Percentiles rank a stretch among this genome's conserved stretches.
Evolutionary conservation across 2,329 filamentous ascomycete species (phyloP).

Genomic region (Penicillium occitanis): DNA sequence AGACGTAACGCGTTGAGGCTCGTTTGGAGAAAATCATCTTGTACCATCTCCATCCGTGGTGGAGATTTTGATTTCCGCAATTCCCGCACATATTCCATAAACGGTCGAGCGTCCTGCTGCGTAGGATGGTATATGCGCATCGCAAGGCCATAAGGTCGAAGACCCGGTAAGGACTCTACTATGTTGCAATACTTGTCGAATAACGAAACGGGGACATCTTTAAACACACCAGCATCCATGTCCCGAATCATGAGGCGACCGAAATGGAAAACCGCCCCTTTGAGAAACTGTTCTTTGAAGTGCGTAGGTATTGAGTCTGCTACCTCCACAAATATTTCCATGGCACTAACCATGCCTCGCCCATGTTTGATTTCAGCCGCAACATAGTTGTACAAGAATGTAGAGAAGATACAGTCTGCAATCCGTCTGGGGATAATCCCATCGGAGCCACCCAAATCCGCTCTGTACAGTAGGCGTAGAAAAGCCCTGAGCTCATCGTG

Average conservation of each 20-base stretch:
- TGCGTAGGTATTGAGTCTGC: conserved; percentile 3
- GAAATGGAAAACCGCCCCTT: conserved; percentile 29
- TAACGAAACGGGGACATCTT: conserved; percentile 29
- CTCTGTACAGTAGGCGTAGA: conserved; percentile 33
- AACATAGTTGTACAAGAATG: conserved; percentile 35
- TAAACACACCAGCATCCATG: conserved; percentile 25
- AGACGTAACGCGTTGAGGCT: conserved; percentile 42
- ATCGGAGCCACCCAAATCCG: conserved; percentile 30
- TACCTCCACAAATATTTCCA: conserved; percentile 30
- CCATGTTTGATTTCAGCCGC: conserved; percentile 38
- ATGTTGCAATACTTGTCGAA: conserved; percentile 37
- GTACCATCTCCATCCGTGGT: conserved; percentile 18
- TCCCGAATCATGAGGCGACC: conserved; percentile 29
- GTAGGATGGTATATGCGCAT: conserved; percentile 42
- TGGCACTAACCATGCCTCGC: conserved; percentile 32
- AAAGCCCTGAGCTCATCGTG: conserved; percentile 37
- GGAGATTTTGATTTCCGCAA: conserved; percentile 21
- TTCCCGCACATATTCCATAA: conserved; percentile 32
- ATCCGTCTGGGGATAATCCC: conserved; percentile 27
- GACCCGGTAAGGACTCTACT: conserved; percentile 28
- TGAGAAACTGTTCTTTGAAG: conserved; percentile 25
- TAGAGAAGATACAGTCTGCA: conserved; percentile 27
- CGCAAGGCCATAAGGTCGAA: conserved; percentile 30
- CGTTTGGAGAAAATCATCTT: conserved; percentile 34
- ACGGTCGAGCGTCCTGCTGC: conserved; percentile 33